A percentile compares a stretch with the other conserved stretches of the same genome.
phyloP scores from a whole-genome alignment of 805 yeast genomes.

The Candida silvicultrix region DNA sequence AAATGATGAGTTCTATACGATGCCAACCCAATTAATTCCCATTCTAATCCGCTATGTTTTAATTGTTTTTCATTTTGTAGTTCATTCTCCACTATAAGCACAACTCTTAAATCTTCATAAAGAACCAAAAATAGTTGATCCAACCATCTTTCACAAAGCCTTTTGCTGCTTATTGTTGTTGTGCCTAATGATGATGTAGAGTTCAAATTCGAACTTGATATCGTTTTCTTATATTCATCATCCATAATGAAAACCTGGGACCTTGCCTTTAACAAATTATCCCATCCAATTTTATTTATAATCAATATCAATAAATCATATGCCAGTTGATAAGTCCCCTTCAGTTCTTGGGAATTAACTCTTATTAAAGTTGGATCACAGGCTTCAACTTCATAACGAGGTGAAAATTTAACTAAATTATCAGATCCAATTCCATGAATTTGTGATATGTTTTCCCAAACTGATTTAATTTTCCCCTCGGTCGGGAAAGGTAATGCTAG shows the following conservation, averaged over 20 bases:
- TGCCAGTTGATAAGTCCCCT: constrained; percentile 50
- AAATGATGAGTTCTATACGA: constrained; percentile 41
- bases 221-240: constrained; percentile 45
- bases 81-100: constrained; percentile 26
- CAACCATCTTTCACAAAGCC: constrained; percentile 73
- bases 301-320: constrained; percentile 69
- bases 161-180: constrained; percentile 31
- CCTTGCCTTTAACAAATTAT: constrained; percentile 56
- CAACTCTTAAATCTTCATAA: constrained; percentile 54
- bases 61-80: constrained; percentile 17
- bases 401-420: constrained; percentile 15
- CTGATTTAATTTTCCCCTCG: constrained; percentile 44
- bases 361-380: constrained; percentile 43
- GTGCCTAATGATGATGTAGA: too few species aligned
- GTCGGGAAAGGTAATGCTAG: constrained; percentile 44
- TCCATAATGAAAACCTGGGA: constrained; percentile 78
- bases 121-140: constrained; percentile 67
- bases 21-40: constrained; percentile 66
- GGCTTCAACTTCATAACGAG: constrained; percentile 29
- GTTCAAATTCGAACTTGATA: constrained; percentile 14
- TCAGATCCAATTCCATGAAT: constrained; percentile 22
- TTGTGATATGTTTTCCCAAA: constrained; percentile 34
- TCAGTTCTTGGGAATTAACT: constrained; percentile 43
- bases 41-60: constrained; percentile 59
- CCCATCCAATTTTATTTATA: constrained; percentile 77